A percentile compares a stretch with the other conserved stretches of the same genome.
phyloP scores from a whole-genome alignment of 1,284 basidiomycete genomes.

The Papiliotrema terrestris region DNA sequence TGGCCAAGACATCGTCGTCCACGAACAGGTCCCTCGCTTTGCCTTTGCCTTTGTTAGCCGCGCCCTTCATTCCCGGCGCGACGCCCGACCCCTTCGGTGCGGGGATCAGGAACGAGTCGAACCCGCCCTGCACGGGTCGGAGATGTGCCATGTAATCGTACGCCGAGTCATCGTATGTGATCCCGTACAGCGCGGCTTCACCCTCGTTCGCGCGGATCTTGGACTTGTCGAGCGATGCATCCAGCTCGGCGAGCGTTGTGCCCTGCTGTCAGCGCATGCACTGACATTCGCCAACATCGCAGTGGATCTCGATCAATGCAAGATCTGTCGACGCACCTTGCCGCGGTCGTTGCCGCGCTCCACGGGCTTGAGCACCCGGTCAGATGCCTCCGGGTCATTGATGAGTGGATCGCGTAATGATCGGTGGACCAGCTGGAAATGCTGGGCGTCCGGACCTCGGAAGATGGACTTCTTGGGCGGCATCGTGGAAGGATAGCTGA shows the following conservation, averaged over 20 bases:
- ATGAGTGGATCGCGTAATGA: slow-evolving; percentile 94
- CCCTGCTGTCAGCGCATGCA: slow-evolving; percentile 14
- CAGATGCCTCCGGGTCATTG: slow-evolving; percentile 84
- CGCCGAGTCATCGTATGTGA: slow-evolving; percentile 95
- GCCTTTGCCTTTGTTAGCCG: slow-evolving; percentile 10
- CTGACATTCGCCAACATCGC: too few species aligned
- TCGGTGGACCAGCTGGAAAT: slow-evolving; percentile 96
- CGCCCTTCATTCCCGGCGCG: slow-evolving; percentile 37
- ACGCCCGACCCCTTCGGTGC: slow-evolving; percentile 58
- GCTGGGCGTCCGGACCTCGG: slow-evolving; percentile 79
- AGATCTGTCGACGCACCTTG: slow-evolving; percentile 14
- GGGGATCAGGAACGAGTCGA: slow-evolving; percentile 59
- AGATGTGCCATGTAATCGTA: slow-evolving; percentile 99
- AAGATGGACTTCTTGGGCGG: slow-evolving; percentile 67
- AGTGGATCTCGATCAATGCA: too few species aligned
- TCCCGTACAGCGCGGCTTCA: slow-evolving; percentile 84
- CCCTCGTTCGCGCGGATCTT: slow-evolving; percentile 56
- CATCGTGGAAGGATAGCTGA: slow-evolving; percentile 19
- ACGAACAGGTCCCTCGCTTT: slow-evolving; percentile 49
- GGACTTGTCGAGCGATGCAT: slow-evolving; percentile 34
- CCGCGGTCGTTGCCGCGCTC: slow-evolving; percentile 68
- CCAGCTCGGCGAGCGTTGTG: slow-evolving; percentile 61
- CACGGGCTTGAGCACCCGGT: slow-evolving; percentile 82
- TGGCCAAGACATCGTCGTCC: slow-evolving; percentile 69
- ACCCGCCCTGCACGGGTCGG: slow-evolving; percentile 65